These are phyloP conservation scores for Favolaschia claudopus DNA, from an alignment of 768 basidiomycete species.

Conservation along the genomic window DNA sequence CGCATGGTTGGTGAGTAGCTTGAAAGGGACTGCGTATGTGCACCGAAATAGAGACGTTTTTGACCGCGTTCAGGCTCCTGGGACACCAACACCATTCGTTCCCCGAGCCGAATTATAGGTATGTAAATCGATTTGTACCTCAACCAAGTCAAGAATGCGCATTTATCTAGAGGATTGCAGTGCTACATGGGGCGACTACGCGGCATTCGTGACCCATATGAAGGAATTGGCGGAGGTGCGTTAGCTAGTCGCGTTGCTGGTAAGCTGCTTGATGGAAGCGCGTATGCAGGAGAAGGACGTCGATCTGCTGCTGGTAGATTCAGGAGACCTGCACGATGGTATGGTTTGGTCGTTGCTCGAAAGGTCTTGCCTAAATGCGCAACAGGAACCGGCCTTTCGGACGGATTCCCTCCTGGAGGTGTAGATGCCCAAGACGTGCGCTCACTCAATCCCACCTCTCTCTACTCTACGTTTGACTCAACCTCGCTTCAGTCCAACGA, in stretches of 20 bases:
- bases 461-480: background rate
- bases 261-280: background rate
- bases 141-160: too few species aligned
- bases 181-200: constrained; percentile 79
- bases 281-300: constrained; percentile 61
- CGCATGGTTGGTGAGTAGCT: constrained; percentile 17
- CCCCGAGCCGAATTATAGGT: constrained; percentile 78
- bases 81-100: constrained; percentile 80
- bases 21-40: background rate
- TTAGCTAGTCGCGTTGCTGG: background rate
- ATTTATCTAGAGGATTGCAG: constrained; percentile 27
- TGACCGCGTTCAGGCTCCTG: constrained; percentile 62
- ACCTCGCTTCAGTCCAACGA: constrained; percentile 65
- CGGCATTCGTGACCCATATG: constrained; percentile 85
- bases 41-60: background rate
- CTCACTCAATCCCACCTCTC: background rate
- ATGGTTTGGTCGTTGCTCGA: background rate
- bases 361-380: background rate
- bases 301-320: constrained; percentile 84
- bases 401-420: constrained; percentile 75
- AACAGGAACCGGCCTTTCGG: constrained; percentile 78
- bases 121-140: background rate
- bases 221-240: constrained; percentile 65
- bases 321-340: constrained; percentile 81
- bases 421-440: constrained; percentile 76